Evolutionary conservation across 345 rosid species (phyloP), one percentile per base, ranked within the genome.

Genomic region (Abelmoschus esculentus): DNA sequence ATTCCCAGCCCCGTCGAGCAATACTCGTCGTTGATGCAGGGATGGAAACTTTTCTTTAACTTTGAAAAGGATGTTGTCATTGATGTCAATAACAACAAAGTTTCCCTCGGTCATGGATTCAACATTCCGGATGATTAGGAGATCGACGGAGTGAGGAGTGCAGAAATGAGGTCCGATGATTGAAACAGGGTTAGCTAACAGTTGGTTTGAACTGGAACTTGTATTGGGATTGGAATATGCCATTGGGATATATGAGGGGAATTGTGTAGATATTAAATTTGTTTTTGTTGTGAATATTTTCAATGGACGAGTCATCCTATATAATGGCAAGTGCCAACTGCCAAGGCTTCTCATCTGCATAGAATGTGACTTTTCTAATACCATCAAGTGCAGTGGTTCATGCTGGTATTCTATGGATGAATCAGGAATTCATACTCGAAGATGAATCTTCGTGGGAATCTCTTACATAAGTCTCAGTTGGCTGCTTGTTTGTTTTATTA

Each of bases 11-110:
- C 80, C 75, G 38, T 83, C 80, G 4, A 61, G 60, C 70, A 83
- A 31, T 32, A 71, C 13, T 22, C 77, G 79, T 2, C 74, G 82
- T 17, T 67, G 71, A 36, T 61, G 80, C n/a, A 69, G 1, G 73
- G 78, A 70, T 1, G 71, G 5, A 18, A 67, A 50, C 8, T 76
- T 38, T 12, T 76, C 75, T 65, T 72, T 66, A 3, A 79, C 77
- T 53, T 70, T 74, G 75, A 84, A 79, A 40, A 84, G 1, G 17
- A 71, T n/a, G 52, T 70, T 57, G 44, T 83, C 85, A 15, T 73
- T 66, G 36, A 44, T 38, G 63, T 79, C 85, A 0, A 52, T 29
- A 6, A 79, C 80, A 7, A 28, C 53, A 14, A 81, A 79, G 42
- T 74, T 46, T n/a, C 71, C 73, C 56, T 63, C n/a, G n/a, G n/a